Percentiles rank a stretch among this genome's conserved stretches.
Evolutionary conservation across 495 filamentous ascomycete genomes (phyloP).

Genomic region (Penicillium riverlandense): DNA sequence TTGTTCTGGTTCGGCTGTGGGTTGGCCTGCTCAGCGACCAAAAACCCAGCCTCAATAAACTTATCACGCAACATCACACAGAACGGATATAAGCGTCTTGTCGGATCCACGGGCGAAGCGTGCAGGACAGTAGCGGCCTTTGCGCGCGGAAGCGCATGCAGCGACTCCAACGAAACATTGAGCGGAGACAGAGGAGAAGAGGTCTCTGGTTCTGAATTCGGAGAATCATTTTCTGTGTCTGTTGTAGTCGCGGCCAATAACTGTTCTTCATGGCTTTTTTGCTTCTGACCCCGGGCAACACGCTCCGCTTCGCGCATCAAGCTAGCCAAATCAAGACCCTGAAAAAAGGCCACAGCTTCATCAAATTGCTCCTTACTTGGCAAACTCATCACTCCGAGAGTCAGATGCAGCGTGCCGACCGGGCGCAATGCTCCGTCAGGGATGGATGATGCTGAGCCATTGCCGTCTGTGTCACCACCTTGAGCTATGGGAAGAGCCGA

Average conservation of each 20-base stretch:
- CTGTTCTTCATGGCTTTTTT: too few species aligned
- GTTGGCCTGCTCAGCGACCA: constrained; percentile 43
- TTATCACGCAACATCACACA: constrained; percentile 50
- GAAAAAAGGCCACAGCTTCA: constrained; percentile 50
- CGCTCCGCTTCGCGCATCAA: constrained; percentile 35
- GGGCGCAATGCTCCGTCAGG: constrained; percentile 65
- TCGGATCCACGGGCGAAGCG: constrained; percentile 48
- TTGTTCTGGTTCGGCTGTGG: constrained; percentile 3
- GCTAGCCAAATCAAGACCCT: constrained; percentile 41
- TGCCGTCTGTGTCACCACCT: constrained; percentile 4
- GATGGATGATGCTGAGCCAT: constrained; percentile 23
- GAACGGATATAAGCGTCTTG: constrained; percentile 52
- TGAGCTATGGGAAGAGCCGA: constrained; percentile 4
- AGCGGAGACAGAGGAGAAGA: constrained; percentile 5
- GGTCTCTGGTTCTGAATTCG: too few species aligned
- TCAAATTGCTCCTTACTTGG: constrained; percentile 46
- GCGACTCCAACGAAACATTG: constrained; percentile 30
- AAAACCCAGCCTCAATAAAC: constrained; percentile 57
- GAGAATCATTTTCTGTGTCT: too few species aligned
- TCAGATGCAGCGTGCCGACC: constrained; percentile 75
- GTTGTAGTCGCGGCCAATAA: too few species aligned
- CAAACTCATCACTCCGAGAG: constrained; percentile 82
- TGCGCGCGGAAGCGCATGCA: constrained; percentile 25
- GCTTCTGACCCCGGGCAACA: background rate
- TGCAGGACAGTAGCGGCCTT: constrained; percentile 46